These are phyloP conservation scores for Phalaenopsis aphrodite DNA, from an alignment of 106 monocot genomes.

Conservation along the genomic window DNA sequence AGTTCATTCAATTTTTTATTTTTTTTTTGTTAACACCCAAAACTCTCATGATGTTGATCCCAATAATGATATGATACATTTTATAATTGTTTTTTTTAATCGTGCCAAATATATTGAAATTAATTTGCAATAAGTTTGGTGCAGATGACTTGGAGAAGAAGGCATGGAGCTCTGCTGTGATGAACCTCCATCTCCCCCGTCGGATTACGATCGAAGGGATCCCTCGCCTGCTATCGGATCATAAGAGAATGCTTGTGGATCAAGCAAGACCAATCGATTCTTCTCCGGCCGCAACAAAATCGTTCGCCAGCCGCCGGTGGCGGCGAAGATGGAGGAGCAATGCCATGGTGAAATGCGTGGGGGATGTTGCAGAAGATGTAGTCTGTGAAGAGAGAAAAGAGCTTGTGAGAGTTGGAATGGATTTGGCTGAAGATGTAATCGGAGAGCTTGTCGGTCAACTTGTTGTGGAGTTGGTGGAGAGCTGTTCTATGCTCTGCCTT, in stretches of 20 bases:
- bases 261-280: neutral
- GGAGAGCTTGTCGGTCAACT: conserved; percentile 53
- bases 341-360: conserved; percentile 46
- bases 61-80: no score
- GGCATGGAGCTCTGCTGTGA: neutral
- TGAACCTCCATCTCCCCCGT: neutral
- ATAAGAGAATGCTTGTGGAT: neutral
- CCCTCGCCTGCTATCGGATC: neutral
- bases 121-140: neutral
- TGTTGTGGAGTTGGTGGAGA: conserved; percentile 27
- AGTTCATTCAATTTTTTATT: no score
- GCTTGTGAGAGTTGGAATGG: conserved; percentile 31
- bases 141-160: neutral
- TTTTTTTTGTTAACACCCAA: no score
- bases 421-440: conserved; percentile 37
- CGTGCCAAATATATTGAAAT: no score
- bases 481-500: neutral
- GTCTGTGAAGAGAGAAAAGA: conserved; percentile 43
- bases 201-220: conserved; percentile 2
- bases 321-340: conserved; percentile 20
- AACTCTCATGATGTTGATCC: no score
- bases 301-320: neutral
- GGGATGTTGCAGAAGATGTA: conserved; percentile 39
- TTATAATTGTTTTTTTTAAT: no score
- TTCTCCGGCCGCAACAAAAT: neutral